Conservation (phyloP, 352 stramenopile genomes). For the Phytophthora macrochlamydospora region DNA sequence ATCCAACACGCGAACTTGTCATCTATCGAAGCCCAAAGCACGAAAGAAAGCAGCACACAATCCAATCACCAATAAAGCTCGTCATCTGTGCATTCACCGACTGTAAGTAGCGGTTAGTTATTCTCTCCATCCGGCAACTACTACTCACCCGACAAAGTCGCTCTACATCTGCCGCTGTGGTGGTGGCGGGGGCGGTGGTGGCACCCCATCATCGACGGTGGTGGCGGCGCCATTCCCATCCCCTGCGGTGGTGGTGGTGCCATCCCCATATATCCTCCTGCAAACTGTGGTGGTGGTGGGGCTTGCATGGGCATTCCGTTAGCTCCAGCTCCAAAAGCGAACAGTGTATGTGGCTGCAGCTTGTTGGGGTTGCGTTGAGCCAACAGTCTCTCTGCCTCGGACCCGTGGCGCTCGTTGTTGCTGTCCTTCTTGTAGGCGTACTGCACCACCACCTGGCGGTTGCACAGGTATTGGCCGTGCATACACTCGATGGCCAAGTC, state of each 20-base stretch:
- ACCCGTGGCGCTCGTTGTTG: slow-evolving; percentile 92
- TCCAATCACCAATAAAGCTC: not conserved
- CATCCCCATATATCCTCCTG: slow-evolving; percentile 35
- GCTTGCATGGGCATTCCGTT: slow-evolving; percentile 25
- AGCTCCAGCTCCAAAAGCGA: slow-evolving; percentile 42
- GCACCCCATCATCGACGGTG: slow-evolving; percentile 32
- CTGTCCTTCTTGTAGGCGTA: slow-evolving; percentile 99
- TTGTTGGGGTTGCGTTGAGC: slow-evolving; percentile 86
- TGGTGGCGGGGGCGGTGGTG: slow-evolving; percentile 52
- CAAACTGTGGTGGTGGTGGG: slow-evolving; percentile 42
- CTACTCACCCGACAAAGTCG: not conserved
- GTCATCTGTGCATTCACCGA: slow-evolving; percentile 7
- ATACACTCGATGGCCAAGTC: slow-evolving; percentile 99
- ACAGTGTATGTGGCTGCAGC: slow-evolving; percentile 80
- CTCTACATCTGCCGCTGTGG: slow-evolving; percentile 3
- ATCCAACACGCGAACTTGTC: too few species aligned
- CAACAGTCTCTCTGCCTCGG: slow-evolving; percentile 86
- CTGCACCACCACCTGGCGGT: slow-evolving; percentile 97
- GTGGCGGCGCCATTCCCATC: slow-evolving; percentile 48
- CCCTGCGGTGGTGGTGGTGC: slow-evolving; percentile 37
- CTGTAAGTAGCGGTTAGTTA: not conserved
- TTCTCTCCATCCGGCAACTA: not conserved
- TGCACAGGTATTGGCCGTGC: slow-evolving; percentile 98
- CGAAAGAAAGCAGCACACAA: too few species aligned
- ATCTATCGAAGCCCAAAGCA: too few species aligned